These are phyloP conservation scores for Echinosophora koreensis DNA, from an alignment of 306 rosid genomes.

Conservation along the genomic window DNA sequence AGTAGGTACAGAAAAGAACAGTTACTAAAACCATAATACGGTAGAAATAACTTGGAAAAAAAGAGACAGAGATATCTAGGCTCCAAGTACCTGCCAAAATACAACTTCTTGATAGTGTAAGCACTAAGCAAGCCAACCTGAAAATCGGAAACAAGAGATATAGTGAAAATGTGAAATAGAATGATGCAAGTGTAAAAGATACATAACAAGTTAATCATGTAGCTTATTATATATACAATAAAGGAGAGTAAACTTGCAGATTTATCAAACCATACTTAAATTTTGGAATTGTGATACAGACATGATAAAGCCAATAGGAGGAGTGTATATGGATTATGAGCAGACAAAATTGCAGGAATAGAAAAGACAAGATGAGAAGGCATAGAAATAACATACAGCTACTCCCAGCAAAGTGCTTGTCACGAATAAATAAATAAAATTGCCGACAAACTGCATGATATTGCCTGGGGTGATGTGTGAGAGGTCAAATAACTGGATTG, in stretches of 20 bases:
- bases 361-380: conserved; percentile 40
- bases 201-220: too few relatives aligned
- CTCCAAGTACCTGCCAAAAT: conserved; percentile 56
- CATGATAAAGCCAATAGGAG: too few relatives aligned
- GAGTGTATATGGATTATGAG: background rate
- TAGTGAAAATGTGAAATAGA: background rate
- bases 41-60: background rate
- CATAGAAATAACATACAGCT: conserved; percentile 46
- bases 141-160: conserved; percentile 37
- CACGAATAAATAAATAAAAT: conserved; percentile 56
- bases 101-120: conserved; percentile 59
- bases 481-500: conserved; percentile 70
- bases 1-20: background rate
- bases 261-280: too few relatives aligned
- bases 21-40: background rate
- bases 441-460: conserved; percentile 49
- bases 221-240: too few relatives aligned
- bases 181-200: conserved; percentile 20
- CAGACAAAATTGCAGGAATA: conserved; percentile 3
- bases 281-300: too few relatives aligned
- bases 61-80: background rate
- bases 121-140: conserved; percentile 69
- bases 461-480: conserved; percentile 56
- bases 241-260: too few relatives aligned
- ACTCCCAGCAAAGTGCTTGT: conserved; percentile 70